Conservation (phyloP, 2,329 filamentous ascomycete species). For the Raffaelea ambrosiae region DNA sequence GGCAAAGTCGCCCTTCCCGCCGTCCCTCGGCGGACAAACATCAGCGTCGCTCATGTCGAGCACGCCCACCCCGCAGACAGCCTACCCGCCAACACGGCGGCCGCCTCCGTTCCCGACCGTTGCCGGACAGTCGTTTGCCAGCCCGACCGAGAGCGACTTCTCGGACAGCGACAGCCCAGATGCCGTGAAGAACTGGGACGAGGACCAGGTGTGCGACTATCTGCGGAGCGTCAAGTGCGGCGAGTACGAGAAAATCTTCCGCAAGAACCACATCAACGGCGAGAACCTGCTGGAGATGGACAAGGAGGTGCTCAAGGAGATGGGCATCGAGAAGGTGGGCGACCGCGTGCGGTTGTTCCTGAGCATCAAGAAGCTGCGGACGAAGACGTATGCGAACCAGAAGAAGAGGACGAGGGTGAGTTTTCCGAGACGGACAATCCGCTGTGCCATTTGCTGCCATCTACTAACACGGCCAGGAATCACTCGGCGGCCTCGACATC, state of each 20-base stretch:
- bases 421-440: background rate
- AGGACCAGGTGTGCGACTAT: constrained; percentile 87
- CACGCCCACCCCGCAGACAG: constrained; percentile 31
- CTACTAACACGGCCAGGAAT: constrained; percentile 53
- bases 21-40: constrained; percentile 40
- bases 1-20: constrained; percentile 62
- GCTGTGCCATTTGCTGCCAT: background rate
- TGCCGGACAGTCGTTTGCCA: constrained; percentile 54
- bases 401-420: constrained; percentile 76
- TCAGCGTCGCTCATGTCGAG: constrained; percentile 33
- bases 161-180: constrained; percentile 72
- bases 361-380: constrained; percentile 74
- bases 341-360: constrained; percentile 88
- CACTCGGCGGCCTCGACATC: constrained; percentile 70
- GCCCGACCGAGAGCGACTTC: constrained; percentile 88
- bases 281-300: constrained; percentile 96
- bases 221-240: constrained; percentile 83
- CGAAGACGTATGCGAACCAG: constrained; percentile 65
- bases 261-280: constrained; percentile 93
- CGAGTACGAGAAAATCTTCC: constrained; percentile 80
- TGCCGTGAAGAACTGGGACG: constrained; percentile 78
- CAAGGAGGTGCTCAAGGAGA: constrained; percentile 90
- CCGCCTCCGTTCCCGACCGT: constrained; percentile 37
- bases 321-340: constrained; percentile 96
- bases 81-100: constrained; percentile 43